Evolutionary conservation across 2,329 filamentous ascomycete genomes (phyloP), one percentile per base, ranked within the genome.

Genomic region (Hypocrella siamensis): DNA sequence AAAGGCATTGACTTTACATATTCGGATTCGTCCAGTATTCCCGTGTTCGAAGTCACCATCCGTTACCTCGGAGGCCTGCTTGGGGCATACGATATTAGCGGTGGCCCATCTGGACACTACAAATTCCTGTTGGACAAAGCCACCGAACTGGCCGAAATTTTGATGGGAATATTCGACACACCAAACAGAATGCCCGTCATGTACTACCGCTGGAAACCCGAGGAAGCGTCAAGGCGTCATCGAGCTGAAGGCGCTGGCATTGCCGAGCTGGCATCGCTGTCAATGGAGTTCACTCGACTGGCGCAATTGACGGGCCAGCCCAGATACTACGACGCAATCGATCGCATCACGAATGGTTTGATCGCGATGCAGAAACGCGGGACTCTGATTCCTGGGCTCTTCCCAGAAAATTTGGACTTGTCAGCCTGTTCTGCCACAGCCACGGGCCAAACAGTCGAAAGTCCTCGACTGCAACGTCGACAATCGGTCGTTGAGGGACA

Each of bases 31-130:
- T 49, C 56, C 24, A 70, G 80, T 30, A 90, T 94, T 28, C 85
- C 84, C n/a, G 66, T 93, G 6, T 94, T 94, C 44, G 86, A 94
- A 55, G 92, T 85, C 1, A 82, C 77, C 9, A 94, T 96, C 47
- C 74, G 88, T 31, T 93, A 94, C 45, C 64, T 96, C 4, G 88
- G 88, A 19, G 88, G 88, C 2, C 60, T 96, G 27, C 48, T 94
- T 26, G 75, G 75, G 25, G 86, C 86, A 6, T 94, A 88, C 49
- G 88, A 96, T 56, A 65, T 94, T 34, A 86, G 80, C 32, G 79
- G 70, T 14, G 73, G 69, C 6, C 44, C 55, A 24, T 45, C 54
- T 6, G 62, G 65, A 24, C 45, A 57, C 11, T 79, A 93, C 45
- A 56, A 65, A 15, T 61, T 79, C 17, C 62, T 93, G 9, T 63